Conservation (phyloP, 139 green algal genomes). For the Tetradesmus obliquus region DNA sequence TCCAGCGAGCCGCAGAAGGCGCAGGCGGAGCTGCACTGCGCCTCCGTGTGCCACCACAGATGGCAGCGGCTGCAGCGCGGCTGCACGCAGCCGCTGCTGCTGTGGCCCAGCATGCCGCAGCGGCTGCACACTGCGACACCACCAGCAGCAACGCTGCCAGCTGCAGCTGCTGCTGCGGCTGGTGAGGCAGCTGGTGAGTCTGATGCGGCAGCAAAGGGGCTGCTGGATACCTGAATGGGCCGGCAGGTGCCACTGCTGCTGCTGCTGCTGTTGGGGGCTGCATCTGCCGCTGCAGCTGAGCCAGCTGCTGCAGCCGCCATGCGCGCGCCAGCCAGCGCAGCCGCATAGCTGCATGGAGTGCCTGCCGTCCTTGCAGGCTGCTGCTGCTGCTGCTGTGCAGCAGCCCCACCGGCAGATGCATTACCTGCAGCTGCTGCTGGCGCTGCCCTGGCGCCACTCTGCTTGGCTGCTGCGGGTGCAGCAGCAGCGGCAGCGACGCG, state of each 20-base stretch:
- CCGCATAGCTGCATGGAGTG: conserved; percentile 28
- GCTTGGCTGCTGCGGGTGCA: neutral
- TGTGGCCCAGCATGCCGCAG: conserved; percentile 40
- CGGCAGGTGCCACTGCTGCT: neutral
- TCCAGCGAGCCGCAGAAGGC: conserved; percentile 36
- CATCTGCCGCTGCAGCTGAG: neutral
- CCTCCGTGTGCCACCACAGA: conserved; percentile 41
- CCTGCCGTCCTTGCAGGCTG: neutral
- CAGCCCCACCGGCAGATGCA: neutral
- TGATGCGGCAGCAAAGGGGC: neutral
- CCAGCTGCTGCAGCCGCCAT: neutral
- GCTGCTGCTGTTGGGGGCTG: neutral
- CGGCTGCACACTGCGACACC: conserved; percentile 24
- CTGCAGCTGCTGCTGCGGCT: neutral
- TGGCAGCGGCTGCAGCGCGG: conserved; percentile 36
- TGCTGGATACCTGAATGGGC: neutral
- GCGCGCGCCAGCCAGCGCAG: conserved; percentile 18
- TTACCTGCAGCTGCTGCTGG: neutral
- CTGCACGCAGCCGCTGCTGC: neutral
- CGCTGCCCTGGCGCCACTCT: neutral
- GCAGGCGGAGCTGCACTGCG: conserved; percentile 28
- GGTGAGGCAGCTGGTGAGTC: neutral
- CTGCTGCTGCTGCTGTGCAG: neutral
- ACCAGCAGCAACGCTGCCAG: neutral
- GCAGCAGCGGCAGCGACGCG: neutral